Base-by-base conservation (phyloP, 2,329 filamentous ascomycete species). In the Cordyceps cateniannulata region DNA sequence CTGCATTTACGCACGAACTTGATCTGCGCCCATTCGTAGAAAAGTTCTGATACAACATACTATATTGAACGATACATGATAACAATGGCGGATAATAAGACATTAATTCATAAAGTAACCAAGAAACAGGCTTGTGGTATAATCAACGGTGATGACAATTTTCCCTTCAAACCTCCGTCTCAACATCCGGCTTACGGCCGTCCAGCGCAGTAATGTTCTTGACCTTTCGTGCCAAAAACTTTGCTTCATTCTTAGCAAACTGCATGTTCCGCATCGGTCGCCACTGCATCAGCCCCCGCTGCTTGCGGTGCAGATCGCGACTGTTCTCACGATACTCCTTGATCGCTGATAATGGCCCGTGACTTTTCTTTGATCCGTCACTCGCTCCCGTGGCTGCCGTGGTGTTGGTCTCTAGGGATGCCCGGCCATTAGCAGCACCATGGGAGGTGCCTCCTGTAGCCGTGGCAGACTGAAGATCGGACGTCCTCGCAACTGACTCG, bases 261-360 rank as follows among this genome's bases (percentile, higher is more conserved):
- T 87, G 85, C 24, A 85, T 79, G 70, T 96, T 96, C 45, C 93
- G 82, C 71, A 93, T 89, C 0, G 93, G 93, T 69, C 87, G 90
- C 92, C 93, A 98, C 73, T 98, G 93, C 91, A 97, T 96, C 70
- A 96, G 69, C 0, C 93, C 93, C 12, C 93, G 82, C 67, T 97
- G 92, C 75, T 93, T 91, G 0, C 93, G 84, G 71, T 93, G 88
- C 71, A 97, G 80, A 50, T 89, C 86, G 64, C 88, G 85, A 70
- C 87, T 91, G 64, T 85, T 82, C 61, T 80, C 79, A 67, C 85
- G 86, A 71, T 88, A 85, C 24, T 87, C 81, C 70, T 86, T 86
- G 69, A 81, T 79, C 65, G 81, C 77, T 65, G 78, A 78, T 62
- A 85, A 73, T 0, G 84, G 84, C 65, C 68, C 73, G 16, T 63